Conservation (phyloP, 1,284 basidiomycete species). For the Phylloporus sp. region DNA sequence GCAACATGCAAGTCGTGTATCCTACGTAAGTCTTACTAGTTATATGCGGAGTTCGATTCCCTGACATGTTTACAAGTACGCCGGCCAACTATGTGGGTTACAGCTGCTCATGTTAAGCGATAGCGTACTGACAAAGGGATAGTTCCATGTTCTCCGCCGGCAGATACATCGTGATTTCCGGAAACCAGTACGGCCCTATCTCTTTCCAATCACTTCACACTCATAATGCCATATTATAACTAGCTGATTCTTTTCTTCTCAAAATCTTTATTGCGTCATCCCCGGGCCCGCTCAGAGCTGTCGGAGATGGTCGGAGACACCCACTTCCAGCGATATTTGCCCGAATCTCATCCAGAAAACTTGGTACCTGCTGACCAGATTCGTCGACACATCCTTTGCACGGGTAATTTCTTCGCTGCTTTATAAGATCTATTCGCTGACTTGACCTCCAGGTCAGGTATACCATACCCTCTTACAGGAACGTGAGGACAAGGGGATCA, state of each 20-base stretch:
- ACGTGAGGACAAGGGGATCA: conserved; percentile 88
- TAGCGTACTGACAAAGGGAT: conserved; percentile 10
- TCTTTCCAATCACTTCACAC: neutral
- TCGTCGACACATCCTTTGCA: conserved; percentile 90
- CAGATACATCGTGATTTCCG: conserved; percentile 97
- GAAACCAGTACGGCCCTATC: conserved; percentile 74
- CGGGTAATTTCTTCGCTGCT: conserved; percentile 51
- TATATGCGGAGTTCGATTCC: neutral
- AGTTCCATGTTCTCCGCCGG: conserved; percentile 95
- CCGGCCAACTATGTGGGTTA: conserved; percentile 84
- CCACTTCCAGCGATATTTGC: conserved; percentile 92
- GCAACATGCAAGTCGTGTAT: conserved; percentile 99
- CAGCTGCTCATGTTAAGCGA: neutral
- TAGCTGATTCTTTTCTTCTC: conserved; percentile 95
- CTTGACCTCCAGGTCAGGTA: conserved; percentile 76
- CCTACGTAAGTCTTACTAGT: conserved; percentile 70
- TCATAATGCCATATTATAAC: conserved; percentile 10
- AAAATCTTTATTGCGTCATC: conserved; percentile 94
- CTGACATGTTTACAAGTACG: conserved; percentile 58
- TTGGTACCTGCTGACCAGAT: conserved; percentile 88
- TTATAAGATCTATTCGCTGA: conserved; percentile 10
- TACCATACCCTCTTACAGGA: conserved; percentile 91
- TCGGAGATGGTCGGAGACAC: conserved; percentile 91
- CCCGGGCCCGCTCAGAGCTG: conserved; percentile 86
- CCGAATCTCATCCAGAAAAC: conserved; percentile 78